Evolutionary conservation across 768 basidiomycete species (phyloP).

Genomic region (Clavulina sp.): DNA sequence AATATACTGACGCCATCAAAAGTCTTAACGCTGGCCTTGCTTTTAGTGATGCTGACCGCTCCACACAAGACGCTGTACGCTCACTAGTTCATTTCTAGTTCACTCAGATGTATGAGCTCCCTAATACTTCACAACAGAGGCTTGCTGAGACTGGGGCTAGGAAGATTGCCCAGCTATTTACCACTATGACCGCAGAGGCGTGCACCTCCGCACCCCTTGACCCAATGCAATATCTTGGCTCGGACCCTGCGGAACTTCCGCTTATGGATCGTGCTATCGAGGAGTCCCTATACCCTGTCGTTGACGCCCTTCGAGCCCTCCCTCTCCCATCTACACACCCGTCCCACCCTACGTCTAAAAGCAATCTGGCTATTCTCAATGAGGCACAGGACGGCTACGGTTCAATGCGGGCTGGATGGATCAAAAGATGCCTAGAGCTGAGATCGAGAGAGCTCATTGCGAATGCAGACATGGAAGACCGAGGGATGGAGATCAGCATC

Average conservation of each 20-base stretch:
- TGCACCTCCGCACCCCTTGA: constrained; percentile 41
- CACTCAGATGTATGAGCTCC: neutral
- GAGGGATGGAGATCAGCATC: constrained; percentile 43
- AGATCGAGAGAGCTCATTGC: constrained; percentile 52
- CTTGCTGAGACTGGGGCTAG: constrained; percentile 70
- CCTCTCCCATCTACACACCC: constrained; percentile 68
- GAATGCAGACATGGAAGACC: constrained; percentile 31
- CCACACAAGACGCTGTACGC: constrained; percentile 36
- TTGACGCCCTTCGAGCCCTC: constrained; percentile 41
- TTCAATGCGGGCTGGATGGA: constrained; percentile 73
- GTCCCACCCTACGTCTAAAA: constrained; percentile 55
- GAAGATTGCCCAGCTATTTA: constrained; percentile 65
- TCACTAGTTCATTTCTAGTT: neutral
- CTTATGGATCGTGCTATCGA: constrained; percentile 32
- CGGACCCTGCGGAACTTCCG: constrained; percentile 30
- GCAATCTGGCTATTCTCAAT: constrained; percentile 44
- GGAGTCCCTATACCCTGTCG: constrained; percentile 40
- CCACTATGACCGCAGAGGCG: constrained; percentile 75
- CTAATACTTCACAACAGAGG: constrained; percentile 29
- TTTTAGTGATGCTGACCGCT: constrained; percentile 45
- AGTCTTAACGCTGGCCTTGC: constrained; percentile 64
- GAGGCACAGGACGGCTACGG: constrained; percentile 73
- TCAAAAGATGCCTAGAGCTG: constrained; percentile 51
- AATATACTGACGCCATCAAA: constrained; percentile 56
- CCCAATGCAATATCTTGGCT: constrained; percentile 15